Evolutionary conservation across 2,329 filamentous ascomycete species (phyloP).

Genomic region (Fusarium bactridioides): DNA sequence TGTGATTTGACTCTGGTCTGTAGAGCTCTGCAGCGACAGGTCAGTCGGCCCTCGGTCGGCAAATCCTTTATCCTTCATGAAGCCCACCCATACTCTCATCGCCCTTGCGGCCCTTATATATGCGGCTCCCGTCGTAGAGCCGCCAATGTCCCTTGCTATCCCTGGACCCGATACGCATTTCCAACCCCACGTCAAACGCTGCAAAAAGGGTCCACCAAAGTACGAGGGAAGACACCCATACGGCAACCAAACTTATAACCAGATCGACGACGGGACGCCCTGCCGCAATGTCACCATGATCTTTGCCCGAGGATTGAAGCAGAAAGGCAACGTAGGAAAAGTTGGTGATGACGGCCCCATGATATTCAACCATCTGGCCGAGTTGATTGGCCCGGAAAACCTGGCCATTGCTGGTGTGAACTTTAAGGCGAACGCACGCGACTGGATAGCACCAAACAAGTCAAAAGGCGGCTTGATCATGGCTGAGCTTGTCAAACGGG

Average conservation of each 20-base stretch:
- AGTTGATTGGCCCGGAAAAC: background rate
- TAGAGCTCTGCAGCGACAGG: background rate
- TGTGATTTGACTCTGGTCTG: fast-evolving
- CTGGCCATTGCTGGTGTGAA: background rate
- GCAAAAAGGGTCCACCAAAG: background rate
- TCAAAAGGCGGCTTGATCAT: background rate
- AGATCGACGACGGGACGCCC: background rate
- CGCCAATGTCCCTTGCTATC: background rate
- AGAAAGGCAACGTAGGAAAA: background rate
- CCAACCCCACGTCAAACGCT: background rate
- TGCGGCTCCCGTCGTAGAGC: background rate
- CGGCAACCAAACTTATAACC: background rate
- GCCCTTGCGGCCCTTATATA: background rate
- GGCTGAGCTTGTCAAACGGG: background rate
- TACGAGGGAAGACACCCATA: background rate
- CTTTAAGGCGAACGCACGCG: background rate
- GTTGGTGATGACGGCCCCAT: background rate
- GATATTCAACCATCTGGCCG: background rate
- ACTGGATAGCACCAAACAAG: too few species aligned
- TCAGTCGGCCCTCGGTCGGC: background rate
- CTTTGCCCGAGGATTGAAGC: background rate
- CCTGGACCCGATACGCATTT: background rate
- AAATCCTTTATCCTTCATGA: background rate
- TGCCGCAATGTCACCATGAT: slow-evolving; percentile 1
- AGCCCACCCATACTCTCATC: background rate